Conservation (phyloP, 495 filamentous ascomycete species). For the Penicillium canescens region DNA sequence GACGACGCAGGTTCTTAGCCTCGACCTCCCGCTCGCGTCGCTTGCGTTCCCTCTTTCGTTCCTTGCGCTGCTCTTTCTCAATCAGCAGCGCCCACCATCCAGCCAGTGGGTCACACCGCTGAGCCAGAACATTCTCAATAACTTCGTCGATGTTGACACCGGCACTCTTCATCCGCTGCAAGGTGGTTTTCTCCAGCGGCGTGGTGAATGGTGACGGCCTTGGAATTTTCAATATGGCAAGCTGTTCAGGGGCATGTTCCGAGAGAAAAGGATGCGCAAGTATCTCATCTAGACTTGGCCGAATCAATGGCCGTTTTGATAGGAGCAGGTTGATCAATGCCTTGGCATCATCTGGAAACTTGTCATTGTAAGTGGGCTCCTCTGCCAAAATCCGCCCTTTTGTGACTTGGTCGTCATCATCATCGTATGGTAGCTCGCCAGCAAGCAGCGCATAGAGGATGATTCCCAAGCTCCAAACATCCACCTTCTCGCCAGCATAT, state of each 20-base stretch:
- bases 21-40: constrained; percentile 82
- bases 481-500: constrained; percentile 95
- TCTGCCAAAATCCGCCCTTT: constrained; percentile 79
- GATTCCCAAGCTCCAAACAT: constrained; percentile 96
- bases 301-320: constrained; percentile 82
- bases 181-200: constrained; percentile 81
- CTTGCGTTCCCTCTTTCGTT: constrained; percentile 77
- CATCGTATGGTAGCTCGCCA: constrained; percentile 94
- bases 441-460: constrained; percentile 92
- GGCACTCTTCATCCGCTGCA: constrained; percentile 92
- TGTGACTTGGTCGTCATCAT: constrained; percentile 85
- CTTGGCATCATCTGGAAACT: constrained; percentile 74
- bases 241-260: constrained; percentile 85
- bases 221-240: constrained; percentile 83
- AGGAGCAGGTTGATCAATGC: constrained; percentile 73
- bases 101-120: constrained; percentile 83
- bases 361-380: constrained; percentile 82
- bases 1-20: constrained; percentile 73
- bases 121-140: constrained; percentile 88
- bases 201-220: constrained; percentile 86
- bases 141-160: constrained; percentile 93
- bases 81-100: constrained; percentile 97
- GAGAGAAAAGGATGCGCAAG: constrained; percentile 85
- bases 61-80: constrained; percentile 94
- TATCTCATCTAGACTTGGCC: constrained; percentile 85